These are phyloP conservation scores for Aegle marmelos DNA, from an alignment of 345 rosid species.

Conservation along the genomic window DNA sequence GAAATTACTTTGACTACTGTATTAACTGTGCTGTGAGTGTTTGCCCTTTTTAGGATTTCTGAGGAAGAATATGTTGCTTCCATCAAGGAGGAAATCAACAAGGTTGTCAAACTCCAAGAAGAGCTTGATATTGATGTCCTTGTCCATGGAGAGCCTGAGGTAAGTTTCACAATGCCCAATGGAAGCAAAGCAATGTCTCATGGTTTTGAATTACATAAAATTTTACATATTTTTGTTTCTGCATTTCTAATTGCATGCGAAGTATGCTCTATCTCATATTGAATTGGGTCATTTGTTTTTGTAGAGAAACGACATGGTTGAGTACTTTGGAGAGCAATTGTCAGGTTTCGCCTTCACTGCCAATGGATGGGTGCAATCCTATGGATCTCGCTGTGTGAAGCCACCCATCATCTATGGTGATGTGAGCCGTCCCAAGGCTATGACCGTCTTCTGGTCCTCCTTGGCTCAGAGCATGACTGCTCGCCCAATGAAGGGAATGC, in stretches of 20 bases:
- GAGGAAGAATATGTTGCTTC: conserved; percentile 85
- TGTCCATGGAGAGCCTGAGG: conserved; percentile 99
- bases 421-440: conserved; percentile 97
- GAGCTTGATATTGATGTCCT: conserved; percentile 96
- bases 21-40: conserved; percentile 6
- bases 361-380: conserved; percentile 98
- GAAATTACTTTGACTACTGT: not conserved
- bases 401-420: conserved; percentile 98
- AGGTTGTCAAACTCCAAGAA: conserved; percentile 85
- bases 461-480: conserved; percentile 90
- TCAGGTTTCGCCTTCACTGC: conserved; percentile 94
- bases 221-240: not conserved
- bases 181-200: not conserved
- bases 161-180: conserved; percentile 27
- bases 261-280: not conserved
- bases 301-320: conserved; percentile 99
- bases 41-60: conserved; percentile 61
- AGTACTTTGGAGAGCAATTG: conserved; percentile 95
- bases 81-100: conserved; percentile 90
- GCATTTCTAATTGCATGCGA: not conserved
- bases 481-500: conserved; percentile 99
- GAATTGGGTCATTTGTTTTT: conserved; percentile 10
- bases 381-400: conserved; percentile 97
- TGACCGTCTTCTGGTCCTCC: conserved; percentile 99
- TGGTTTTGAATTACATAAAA: not conserved